Percentiles rank a stretch among this genome's conserved stretches.
Evolutionary conservation across 2,329 filamentous ascomycete genomes (phyloP).

Genomic region (Sporothrix sp.): DNA sequence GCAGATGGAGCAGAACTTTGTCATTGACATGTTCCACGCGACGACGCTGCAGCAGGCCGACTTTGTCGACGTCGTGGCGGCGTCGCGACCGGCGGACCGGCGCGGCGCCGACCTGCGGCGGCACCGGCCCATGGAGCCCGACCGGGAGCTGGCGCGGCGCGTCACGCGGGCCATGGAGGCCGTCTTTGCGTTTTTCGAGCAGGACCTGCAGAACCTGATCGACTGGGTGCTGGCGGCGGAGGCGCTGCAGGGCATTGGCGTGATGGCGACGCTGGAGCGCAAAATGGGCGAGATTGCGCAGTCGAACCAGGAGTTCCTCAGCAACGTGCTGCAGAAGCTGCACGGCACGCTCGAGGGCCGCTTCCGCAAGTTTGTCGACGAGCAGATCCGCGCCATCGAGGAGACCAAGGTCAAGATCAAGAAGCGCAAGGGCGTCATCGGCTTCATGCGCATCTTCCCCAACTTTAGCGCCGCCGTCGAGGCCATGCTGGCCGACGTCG

Average conservation of each 20-base stretch:
- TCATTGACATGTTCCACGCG: slow-evolving; percentile 94
- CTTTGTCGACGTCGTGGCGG: slow-evolving; percentile 70
- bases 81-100: slow-evolving; percentile 55
- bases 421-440: slow-evolving; percentile 93
- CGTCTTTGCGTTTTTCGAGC: slow-evolving; percentile 72
- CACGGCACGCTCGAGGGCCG: slow-evolving; percentile 63
- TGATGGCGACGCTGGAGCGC: slow-evolving; percentile 70
- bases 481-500: slow-evolving; percentile 60
- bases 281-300: slow-evolving; percentile 73
- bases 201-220: slow-evolving; percentile 67
- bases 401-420: slow-evolving; percentile 99
- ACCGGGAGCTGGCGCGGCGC: slow-evolving; percentile 73
- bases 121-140: slow-evolving; percentile 75
- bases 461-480: slow-evolving; percentile 75
- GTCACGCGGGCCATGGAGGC: slow-evolving; percentile 84
- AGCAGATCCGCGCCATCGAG: slow-evolving; percentile 90
- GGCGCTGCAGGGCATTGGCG: slow-evolving; percentile 84
- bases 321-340: slow-evolving; percentile 65
- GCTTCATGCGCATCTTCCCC: slow-evolving; percentile 90
- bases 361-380: slow-evolving; percentile 84
- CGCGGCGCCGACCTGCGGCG: slow-evolving; percentile 62
- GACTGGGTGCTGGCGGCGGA: slow-evolving; percentile 76
- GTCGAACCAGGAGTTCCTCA: slow-evolving; percentile 86
- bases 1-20: slow-evolving; percentile 91
- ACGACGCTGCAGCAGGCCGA: slow-evolving; percentile 74